Evolutionary conservation across 208 protist genomes (phyloP), one percentile per base, ranked within the genome.

Genomic region (Tetramitus jugosus): DNA sequence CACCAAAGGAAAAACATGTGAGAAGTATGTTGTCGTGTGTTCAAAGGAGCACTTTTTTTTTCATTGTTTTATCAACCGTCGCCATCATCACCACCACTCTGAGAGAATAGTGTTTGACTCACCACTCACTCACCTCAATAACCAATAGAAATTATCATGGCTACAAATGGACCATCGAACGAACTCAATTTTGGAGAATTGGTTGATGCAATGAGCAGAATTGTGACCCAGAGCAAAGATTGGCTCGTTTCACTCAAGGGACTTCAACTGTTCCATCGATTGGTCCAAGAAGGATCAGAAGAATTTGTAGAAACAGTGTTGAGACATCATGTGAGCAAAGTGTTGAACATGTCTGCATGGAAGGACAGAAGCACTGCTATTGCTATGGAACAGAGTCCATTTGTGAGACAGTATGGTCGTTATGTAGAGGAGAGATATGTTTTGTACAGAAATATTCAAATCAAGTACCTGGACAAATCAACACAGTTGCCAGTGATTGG

Each of bases 1-100:
- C 62, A 69, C 62, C 62, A 69, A 69, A 69, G 39, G 62, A 69
- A 43, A 69, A 69, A 69, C 62, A 69, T 42, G 62, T 69, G 29
- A 69, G 33, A 29, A 69, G 62, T 69, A 69, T n/a, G 31, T 39
- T 4, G 1, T 23, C 4, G 7, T n/a, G n/a, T n/a, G n/a, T n/a
- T n/a, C n/a, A n/a, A n/a, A n/a, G n/a, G n/a, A n/a, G n/a, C 13
- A 26, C 0, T 20, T 60, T 20, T 14, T 29, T 60, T 3, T 29
- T 60, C 0, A 1, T 1, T 14, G 52, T 29, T 60, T 60, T 60
- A 60, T 60, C 23, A 60, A 29, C 17, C 8, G 52, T 14, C 3
- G 3, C 29, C 52, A 60, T 60, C 52, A 60, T 60, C 52, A 60
- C 0, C 29, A 26, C 52, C 29, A 26, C 0, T 60, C 0, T 14